phyloP scores from a whole-genome alignment of 495 filamentous ascomycete genomes.

The Beverwykella pulmonaria region DNA sequence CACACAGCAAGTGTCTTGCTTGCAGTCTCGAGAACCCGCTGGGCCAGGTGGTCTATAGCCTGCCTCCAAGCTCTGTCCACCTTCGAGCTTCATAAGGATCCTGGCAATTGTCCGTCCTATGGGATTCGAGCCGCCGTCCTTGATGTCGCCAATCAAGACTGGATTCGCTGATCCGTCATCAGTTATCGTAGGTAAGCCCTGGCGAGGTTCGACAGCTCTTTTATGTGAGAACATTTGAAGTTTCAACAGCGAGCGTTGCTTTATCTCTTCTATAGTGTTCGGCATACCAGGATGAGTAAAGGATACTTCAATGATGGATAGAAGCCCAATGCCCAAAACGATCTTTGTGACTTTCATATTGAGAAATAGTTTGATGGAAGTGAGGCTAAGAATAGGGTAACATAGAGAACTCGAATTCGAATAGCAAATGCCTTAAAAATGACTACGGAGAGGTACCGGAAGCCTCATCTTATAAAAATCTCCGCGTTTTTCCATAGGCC shows the following conservation, averaged over 20 bases:
- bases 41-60: constrained; percentile 17
- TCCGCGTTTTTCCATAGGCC: background rate
- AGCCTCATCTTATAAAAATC: constrained; percentile 6
- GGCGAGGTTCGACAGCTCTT: background rate
- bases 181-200: background rate
- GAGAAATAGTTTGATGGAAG: background rate
- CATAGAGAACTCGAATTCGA: background rate
- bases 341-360: constrained; percentile 22
- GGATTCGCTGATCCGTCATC: constrained; percentile 11
- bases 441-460: background rate
- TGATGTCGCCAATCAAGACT: constrained; percentile 31
- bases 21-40: constrained; percentile 7
- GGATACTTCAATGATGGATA: constrained; percentile 6
- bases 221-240: background rate
- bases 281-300: constrained; percentile 18
- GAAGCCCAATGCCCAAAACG: constrained; percentile 2
- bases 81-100: constrained; percentile 24
- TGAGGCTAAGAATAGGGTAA: background rate
- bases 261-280: constrained; percentile 16
- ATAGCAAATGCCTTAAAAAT: background rate
- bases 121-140: constrained; percentile 17
- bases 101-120: constrained; percentile 31
- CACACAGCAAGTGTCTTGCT: constrained; percentile 34
- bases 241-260: background rate
- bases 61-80: constrained; percentile 5